These are phyloP conservation scores for Ogataea pilisensis DNA, from an alignment of 805 yeast genomes.

Conservation along the genomic window DNA sequence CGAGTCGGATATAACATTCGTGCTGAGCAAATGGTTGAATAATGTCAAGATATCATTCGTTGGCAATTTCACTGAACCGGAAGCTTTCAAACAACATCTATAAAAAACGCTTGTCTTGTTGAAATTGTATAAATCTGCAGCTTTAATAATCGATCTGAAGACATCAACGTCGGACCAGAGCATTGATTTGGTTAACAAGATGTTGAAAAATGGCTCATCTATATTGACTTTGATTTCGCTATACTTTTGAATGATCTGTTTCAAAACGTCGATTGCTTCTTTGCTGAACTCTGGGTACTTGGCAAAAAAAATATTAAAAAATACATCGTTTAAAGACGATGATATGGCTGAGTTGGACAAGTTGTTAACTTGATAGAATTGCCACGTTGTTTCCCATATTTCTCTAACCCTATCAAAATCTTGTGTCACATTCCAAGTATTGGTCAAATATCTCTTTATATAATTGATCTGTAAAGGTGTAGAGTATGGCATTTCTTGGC, in stretches of 20 bases:
- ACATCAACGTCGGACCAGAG: conserved; percentile 63
- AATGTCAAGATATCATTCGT: conserved; percentile 45
- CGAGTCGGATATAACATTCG: conserved; percentile 48
- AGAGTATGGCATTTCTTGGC: conserved; percentile 63
- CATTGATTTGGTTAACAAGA: conserved; percentile 59
- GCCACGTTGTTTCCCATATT: conserved; percentile 60
- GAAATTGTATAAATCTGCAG: conserved; percentile 55
- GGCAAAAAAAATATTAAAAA: conserved; percentile 67
- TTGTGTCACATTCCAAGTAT: conserved; percentile 51
- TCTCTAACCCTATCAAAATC: conserved; percentile 53
- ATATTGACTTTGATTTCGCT: conserved; percentile 47
- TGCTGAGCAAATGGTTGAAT: conserved; percentile 26
- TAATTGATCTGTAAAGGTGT: conserved; percentile 69
- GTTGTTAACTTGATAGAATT: conserved; percentile 44
- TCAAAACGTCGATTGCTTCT: conserved; percentile 53
- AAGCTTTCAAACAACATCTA: conserved; percentile 67
- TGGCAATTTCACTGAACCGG: conserved; percentile 55
- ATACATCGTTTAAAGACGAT: conserved; percentile 64
- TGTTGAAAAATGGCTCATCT: conserved; percentile 82
- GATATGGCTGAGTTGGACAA: conserved; percentile 63
- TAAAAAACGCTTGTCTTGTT: conserved; percentile 64
- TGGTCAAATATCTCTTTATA: conserved; percentile 58
- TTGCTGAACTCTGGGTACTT: conserved; percentile 46
- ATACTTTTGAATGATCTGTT: conserved; percentile 51
- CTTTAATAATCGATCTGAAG: conserved; percentile 59